These are phyloP conservation scores for Trichocladium antarcticum DNA, from an alignment of 495 filamentous ascomycete genomes.

Conservation along the genomic window DNA sequence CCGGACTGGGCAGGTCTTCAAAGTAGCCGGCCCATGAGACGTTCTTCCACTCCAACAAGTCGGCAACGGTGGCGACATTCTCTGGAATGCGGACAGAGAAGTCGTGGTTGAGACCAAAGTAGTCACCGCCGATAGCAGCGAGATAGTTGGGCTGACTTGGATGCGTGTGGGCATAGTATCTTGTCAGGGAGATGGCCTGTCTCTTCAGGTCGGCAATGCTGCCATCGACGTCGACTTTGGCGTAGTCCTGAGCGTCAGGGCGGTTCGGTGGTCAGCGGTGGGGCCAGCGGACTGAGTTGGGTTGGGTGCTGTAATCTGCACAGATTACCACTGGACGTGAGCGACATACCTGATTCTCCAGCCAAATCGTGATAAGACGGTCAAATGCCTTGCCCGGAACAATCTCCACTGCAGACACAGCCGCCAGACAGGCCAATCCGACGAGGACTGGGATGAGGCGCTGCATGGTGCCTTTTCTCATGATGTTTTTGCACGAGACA, in stretches of 20 bases:
- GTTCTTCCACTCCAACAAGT: slow-evolving; percentile 51
- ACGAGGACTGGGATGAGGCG: slow-evolving; percentile 37
- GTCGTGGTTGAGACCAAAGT: slow-evolving; percentile 59
- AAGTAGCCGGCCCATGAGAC: slow-evolving; percentile 59
- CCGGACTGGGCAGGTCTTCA: slow-evolving; percentile 54
- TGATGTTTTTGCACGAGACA: neutral
- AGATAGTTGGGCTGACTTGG: slow-evolving; percentile 39
- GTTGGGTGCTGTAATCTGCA: no score
- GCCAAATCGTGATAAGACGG: slow-evolving; percentile 57
- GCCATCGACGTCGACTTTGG: slow-evolving; percentile 37
- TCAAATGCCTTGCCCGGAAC: slow-evolving; percentile 52
- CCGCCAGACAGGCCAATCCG: slow-evolving; percentile 20
- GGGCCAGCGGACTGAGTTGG: neutral
- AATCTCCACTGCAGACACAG: slow-evolving; percentile 9
- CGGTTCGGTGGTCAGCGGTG: neutral
- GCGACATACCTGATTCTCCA: slow-evolving; percentile 49
- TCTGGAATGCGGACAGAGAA: slow-evolving; percentile 45
- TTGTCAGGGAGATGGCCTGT: slow-evolving; percentile 51
- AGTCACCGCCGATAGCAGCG: slow-evolving; percentile 52
- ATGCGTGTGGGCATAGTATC: slow-evolving; percentile 51
- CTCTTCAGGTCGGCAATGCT: slow-evolving; percentile 46
- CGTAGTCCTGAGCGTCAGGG: slow-evolving; percentile 40
- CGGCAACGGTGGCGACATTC: slow-evolving; percentile 58
- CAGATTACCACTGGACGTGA: neutral
- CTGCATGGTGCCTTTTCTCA: slow-evolving; percentile 11